These are phyloP conservation scores for Helicocarpus griseus DNA, from an alignment of 2,329 filamentous ascomycete species.

Conservation along the genomic window DNA sequence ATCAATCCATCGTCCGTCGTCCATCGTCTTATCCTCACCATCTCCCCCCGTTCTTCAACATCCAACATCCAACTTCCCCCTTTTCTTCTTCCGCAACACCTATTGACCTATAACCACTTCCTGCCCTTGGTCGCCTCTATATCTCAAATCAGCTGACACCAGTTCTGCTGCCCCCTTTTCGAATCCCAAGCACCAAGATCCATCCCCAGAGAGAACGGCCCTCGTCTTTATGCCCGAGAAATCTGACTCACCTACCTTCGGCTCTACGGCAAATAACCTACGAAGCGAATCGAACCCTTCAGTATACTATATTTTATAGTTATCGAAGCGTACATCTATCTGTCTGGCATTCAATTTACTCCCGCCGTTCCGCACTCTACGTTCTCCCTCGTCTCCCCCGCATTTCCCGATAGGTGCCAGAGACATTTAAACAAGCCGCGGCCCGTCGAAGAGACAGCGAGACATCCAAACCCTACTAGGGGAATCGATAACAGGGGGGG, in stretches of 20 bases:
- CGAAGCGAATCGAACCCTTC: neutral
- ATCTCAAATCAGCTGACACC: too few relatives aligned
- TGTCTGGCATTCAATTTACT: neutral
- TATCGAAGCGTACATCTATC: neutral
- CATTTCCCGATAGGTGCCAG: conserved; percentile 23
- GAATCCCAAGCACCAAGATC: too few relatives aligned
- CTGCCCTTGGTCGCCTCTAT: too few relatives aligned
- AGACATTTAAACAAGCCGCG: conserved; percentile 87
- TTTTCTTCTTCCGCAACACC: neutral
- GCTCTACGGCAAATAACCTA: neutral
- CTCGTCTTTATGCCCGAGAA: too few relatives aligned
- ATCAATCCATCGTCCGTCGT: neutral
- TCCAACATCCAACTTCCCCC: too few relatives aligned
- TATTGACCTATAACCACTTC: too few relatives aligned
- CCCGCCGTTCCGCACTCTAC: neutral
- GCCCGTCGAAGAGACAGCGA: conserved; percentile 76
- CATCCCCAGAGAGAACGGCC: too few relatives aligned
- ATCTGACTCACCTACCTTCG: neutral
- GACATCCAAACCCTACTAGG: conserved; percentile 45
- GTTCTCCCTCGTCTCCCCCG: conserved; percentile 19
- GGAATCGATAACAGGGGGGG: conserved; percentile 1
- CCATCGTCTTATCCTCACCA: neutral
- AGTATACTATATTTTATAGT: neutral
- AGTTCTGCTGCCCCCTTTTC: too few relatives aligned
- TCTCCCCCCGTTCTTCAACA: neutral